A percentile compares a stretch with the other conserved stretches of the same genome.
phyloP scores from a whole-genome alignment of 2,329 filamentous ascomycete species.

The Phyllosticta citribraziliensis region DNA sequence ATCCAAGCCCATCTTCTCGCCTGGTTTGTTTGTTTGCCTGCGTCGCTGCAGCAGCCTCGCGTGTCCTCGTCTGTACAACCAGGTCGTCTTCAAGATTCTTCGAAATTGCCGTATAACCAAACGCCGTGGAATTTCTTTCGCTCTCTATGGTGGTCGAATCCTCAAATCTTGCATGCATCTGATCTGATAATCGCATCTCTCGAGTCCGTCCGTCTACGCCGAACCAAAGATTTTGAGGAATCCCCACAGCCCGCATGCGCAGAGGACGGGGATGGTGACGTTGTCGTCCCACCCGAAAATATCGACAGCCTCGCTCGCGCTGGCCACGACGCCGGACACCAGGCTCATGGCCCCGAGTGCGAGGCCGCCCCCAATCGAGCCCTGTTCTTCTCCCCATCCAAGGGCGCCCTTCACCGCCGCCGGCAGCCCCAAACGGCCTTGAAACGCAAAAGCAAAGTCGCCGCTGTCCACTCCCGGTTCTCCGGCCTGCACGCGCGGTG shows the following conservation, averaged over 20 bases:
- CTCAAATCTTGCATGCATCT: not conserved
- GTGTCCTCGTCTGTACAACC: no score
- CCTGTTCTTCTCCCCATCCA: slow-evolving; percentile 49
- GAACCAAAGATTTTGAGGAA: slow-evolving; percentile 77
- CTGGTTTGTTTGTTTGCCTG: no score
- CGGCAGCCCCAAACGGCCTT: slow-evolving; percentile 64
- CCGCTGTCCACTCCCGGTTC: slow-evolving; percentile 26
- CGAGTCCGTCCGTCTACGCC: not conserved
- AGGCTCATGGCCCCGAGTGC: slow-evolving; percentile 75
- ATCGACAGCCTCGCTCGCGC: slow-evolving; percentile 82
- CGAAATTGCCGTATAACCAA: not conserved
- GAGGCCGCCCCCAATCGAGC: slow-evolving; percentile 56
- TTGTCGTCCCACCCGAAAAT: slow-evolving; percentile 96
- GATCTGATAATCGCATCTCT: not conserved
- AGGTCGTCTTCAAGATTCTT: not conserved
- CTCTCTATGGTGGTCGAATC: not conserved
- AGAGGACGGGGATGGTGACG: slow-evolving; percentile 87
- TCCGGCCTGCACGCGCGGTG: slow-evolving; percentile 38
- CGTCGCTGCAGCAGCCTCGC: no score
- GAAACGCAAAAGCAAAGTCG: slow-evolving; percentile 66
- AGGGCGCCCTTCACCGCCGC: slow-evolving; percentile 46
- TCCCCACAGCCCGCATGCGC: slow-evolving; percentile 78
- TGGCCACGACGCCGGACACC: slow-evolving; percentile 80
- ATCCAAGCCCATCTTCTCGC: no score
- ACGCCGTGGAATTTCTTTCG: not conserved